Base-by-base conservation (phyloP, 2,329 filamentous ascomycete species). In the Exophiala phaeomuriformis region DNA sequence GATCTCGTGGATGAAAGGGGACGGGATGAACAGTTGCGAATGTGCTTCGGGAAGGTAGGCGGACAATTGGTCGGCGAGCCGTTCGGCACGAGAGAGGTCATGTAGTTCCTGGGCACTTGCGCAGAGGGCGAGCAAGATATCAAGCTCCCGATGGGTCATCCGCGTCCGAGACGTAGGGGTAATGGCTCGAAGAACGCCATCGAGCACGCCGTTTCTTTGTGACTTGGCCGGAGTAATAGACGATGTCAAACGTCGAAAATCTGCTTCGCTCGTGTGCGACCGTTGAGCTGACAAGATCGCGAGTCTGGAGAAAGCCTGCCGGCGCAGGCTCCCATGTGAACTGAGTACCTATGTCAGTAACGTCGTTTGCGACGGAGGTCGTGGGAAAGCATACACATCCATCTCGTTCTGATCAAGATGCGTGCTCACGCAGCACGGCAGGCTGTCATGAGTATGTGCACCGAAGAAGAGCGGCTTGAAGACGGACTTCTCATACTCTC, bases 81-180 rank as follows among this genome's bases (percentile, higher is more conserved):
- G 85, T 64, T 87, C 82, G 30, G 90, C 90, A 65, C 86, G 85
- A 56, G 88, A 81, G 40, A 75, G 70, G 43, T 82, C 83, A 49
- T 83, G 78, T 29, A 97, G 77, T 28, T 82, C 79, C 3, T 89
- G 85, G 2, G 90, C 88, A 49, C 91, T 88, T 72, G 90, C 91
- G 75, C 91, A 97, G 29, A 98, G 77, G 41, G 93, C 89, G 29
- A 97, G 74, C 29, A 98, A 78, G 49, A 95, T 87, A 69, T 98
- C 91, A 62, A 95, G 85, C 75, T 98, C 94, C 64, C 88, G 84
- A 50, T 90, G 82, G 49, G 84, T 88, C 70, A 74, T 72, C 33
- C 68, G 69, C 44, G 68, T 57, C 48, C 66, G 65, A n/a, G 70
- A 68, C 5, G 64, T 64, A 2, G 70, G 66, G n/a, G 65, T 65